Conservation (phyloP, 345 rosid species). For the Eucalyptus rudis region DNA sequence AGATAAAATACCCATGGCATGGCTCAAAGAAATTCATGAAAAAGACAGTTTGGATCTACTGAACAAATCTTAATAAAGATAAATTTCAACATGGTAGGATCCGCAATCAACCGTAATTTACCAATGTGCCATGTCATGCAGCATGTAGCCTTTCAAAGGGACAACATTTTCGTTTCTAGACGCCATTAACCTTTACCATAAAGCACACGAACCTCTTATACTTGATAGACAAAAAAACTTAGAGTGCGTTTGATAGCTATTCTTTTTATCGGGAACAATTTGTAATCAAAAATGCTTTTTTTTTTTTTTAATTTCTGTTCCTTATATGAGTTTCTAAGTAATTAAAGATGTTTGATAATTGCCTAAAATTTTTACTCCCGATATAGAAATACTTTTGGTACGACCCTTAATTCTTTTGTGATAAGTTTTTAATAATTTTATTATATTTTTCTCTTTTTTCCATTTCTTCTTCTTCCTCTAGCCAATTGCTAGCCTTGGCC, state of each 20-base stretch:
- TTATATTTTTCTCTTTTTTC: too few species aligned
- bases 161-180: background rate
- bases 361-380: too few species aligned
- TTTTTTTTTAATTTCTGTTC: too few species aligned
- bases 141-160: background rate
- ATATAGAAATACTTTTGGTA: accelerated
- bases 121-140: background rate
- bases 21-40: background rate
- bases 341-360: accelerated
- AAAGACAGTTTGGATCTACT: background rate
- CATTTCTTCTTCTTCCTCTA: too few species aligned
- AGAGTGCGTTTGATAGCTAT: accelerated
- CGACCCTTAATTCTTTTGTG: too few species aligned
- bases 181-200: background rate
- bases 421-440: too few species aligned
- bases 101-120: background rate
- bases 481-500: accelerated
- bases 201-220: background rate
- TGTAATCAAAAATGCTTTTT: accelerated
- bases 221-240: too few species aligned
- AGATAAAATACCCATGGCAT: background rate
- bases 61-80: background rate
- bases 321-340: accelerated
- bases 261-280: too few species aligned
- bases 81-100: background rate